Evolutionary conservation across 2,329 filamentous ascomycete genomes (phyloP).

Genomic region (Neofusicoccum cordaticola): DNA sequence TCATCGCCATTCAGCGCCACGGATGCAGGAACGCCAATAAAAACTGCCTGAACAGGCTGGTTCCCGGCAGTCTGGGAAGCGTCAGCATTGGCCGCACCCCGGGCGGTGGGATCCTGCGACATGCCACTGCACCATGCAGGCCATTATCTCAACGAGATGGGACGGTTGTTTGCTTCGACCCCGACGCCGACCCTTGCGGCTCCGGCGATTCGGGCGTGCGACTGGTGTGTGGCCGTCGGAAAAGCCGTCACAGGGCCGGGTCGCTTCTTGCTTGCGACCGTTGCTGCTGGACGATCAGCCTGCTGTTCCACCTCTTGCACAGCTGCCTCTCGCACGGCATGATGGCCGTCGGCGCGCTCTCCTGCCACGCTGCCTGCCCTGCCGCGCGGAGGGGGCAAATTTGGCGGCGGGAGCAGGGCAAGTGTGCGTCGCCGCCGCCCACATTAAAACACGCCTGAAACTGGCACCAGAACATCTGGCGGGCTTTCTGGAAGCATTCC

Average conservation of each 20-base stretch:
- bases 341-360: neutral
- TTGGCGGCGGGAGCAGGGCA: neutral
- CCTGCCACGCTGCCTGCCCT: neutral
- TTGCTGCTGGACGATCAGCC: neutral
- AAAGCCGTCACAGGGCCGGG: slow-evolving; percentile 3
- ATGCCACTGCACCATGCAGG: slow-evolving; percentile 6
- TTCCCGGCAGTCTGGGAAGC: slow-evolving; percentile 9
- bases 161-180: neutral
- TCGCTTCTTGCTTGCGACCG: neutral
- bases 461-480: slow-evolving; percentile 1
- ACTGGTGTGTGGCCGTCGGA: neutral
- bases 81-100: slow-evolving; percentile 12
- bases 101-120: slow-evolving; percentile 12
- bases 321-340: neutral
- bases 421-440: slow-evolving; percentile 1
- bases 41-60: slow-evolving; percentile 15
- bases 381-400: neutral
- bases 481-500: slow-evolving; percentile 4
- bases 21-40: slow-evolving; percentile 19
- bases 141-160: slow-evolving; percentile 7
- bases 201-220: slow-evolving; percentile 1
- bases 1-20: slow-evolving; percentile 14
- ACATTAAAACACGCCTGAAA: slow-evolving; percentile 13
- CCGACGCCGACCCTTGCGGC: slow-evolving; percentile 2
- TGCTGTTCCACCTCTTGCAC: neutral